phyloP scores from a whole-genome alignment of 768 basidiomycete species.

The Leucosporidium scottii region DNA sequence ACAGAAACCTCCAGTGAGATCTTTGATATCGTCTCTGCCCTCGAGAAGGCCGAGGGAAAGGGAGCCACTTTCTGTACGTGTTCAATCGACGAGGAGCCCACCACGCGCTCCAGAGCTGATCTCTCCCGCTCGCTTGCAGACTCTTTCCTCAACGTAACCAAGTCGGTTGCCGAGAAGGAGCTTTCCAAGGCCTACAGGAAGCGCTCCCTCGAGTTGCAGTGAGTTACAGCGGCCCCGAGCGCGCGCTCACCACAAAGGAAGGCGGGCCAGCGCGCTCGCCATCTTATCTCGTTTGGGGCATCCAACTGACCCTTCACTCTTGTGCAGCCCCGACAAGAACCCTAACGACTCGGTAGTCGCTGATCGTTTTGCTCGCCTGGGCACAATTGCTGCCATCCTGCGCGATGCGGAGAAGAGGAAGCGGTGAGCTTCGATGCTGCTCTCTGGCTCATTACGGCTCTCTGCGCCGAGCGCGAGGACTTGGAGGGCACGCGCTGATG shows the following conservation, averaged over 20 bases:
- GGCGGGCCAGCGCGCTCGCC: too few relatives aligned
- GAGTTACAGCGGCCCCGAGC: slow-evolving; percentile 39
- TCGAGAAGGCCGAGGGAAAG: slow-evolving; percentile 52
- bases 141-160: slow-evolving; percentile 76
- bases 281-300: too few relatives aligned
- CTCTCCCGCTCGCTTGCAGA: slow-evolving; percentile 40
- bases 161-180: slow-evolving; percentile 64
- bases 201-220: slow-evolving; percentile 86
- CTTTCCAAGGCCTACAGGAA: slow-evolving; percentile 87
- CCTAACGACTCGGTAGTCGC: slow-evolving; percentile 62
- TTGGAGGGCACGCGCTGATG: too few relatives aligned
- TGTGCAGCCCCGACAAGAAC: slow-evolving; percentile 85
- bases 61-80: slow-evolving; percentile 73
- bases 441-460: not conserved
- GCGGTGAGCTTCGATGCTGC: slow-evolving; percentile 1
- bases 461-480: not conserved
- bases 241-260: not conserved
- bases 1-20: slow-evolving; percentile 28
- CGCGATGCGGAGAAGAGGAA: slow-evolving; percentile 53
- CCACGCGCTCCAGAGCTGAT: not conserved
- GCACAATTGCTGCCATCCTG: slow-evolving; percentile 75
- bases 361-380: slow-evolving; percentile 85
- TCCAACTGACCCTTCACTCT: not conserved
- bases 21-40: slow-evolving; percentile 36
- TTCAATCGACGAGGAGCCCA: not conserved